A percentile compares a stretch with the other conserved stretches of the same genome.
phyloP scores from a whole-genome alignment of 495 filamentous ascomycete genomes.

The Penicillium roqueforti region DNA sequence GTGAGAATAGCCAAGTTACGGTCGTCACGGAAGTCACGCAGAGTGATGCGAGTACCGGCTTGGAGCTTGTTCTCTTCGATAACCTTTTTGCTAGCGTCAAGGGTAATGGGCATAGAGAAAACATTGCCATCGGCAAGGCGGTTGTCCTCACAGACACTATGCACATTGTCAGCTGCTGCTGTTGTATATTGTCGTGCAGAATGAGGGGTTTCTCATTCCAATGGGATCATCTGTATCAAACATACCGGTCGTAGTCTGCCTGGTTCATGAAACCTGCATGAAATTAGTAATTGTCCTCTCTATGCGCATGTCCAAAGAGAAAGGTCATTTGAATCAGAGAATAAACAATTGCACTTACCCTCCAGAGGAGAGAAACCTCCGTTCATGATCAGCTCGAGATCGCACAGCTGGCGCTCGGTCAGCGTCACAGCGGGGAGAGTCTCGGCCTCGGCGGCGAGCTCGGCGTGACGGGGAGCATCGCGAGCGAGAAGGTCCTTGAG shows the following conservation, averaged over 20 bases:
- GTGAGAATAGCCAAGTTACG: slow-evolving; percentile 93
- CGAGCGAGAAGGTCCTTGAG: slow-evolving; percentile 95
- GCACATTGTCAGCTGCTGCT: slow-evolving; percentile 13
- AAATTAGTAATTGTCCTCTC: slow-evolving; percentile 34
- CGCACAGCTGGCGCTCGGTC: slow-evolving; percentile 91
- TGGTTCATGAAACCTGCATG: slow-evolving; percentile 88
- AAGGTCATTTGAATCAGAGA: neutral
- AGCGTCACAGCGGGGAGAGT: slow-evolving; percentile 78
- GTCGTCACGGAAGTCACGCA: slow-evolving; percentile 95
- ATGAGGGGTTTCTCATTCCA: slow-evolving; percentile 8
- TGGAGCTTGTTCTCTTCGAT: slow-evolving; percentile 71
- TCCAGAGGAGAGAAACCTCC: slow-evolving; percentile 97
- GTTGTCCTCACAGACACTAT: slow-evolving; percentile 79
- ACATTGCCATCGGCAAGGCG: slow-evolving; percentile 85
- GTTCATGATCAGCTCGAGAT: slow-evolving; percentile 92
- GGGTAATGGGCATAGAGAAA: slow-evolving; percentile 95
- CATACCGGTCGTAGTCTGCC: slow-evolving; percentile 90
- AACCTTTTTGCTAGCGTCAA: slow-evolving; percentile 71
- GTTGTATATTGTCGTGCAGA: neutral
- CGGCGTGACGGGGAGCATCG: slow-evolving; percentile 70
- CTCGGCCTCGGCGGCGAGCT: slow-evolving; percentile 82
- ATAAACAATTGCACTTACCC: slow-evolving; percentile 54
- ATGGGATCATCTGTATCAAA: slow-evolving; percentile 8
- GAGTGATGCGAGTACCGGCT: slow-evolving; percentile 73
- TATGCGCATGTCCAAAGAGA: slow-evolving; percentile 13